These are phyloP conservation scores for Hypoxylon sp. DNA, from an alignment of 2,329 filamentous ascomycete genomes.

Conservation along the genomic window DNA sequence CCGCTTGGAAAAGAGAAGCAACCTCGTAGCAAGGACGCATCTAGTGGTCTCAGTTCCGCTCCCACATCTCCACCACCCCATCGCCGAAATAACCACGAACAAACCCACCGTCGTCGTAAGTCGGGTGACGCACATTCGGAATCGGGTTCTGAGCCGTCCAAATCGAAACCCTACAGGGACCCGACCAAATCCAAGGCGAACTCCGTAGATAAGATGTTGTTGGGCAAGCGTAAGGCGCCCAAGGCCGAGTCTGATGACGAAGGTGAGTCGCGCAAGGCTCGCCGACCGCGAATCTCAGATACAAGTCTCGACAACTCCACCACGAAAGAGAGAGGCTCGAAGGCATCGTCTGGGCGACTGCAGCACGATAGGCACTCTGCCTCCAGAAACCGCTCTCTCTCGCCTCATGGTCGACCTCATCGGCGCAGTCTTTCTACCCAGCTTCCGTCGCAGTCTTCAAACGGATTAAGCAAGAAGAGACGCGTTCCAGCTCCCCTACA, in stretches of 20 bases:
- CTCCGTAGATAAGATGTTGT: slow-evolving; percentile 55
- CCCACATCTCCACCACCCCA: slow-evolving; percentile 62
- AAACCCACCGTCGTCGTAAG: slow-evolving; percentile 51
- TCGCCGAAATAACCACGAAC: slow-evolving; percentile 39
- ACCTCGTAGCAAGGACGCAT: slow-evolving; percentile 57
- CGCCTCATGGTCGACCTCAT: slow-evolving; percentile 66
- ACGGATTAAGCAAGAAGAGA: slow-evolving; percentile 68
- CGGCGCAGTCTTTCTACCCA: slow-evolving; percentile 72
- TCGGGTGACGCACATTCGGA: slow-evolving; percentile 53
- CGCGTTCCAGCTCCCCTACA: slow-evolving; percentile 67
- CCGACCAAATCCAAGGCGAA: slow-evolving; percentile 58
- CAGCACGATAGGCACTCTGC: slow-evolving; percentile 46
- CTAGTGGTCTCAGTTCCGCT: slow-evolving; percentile 66
- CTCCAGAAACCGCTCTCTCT: slow-evolving; percentile 60
- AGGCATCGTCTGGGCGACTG: slow-evolving; percentile 44
- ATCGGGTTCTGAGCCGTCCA: slow-evolving; percentile 64
- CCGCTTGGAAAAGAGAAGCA: slow-evolving; percentile 53
- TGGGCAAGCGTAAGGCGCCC: slow-evolving; percentile 62
- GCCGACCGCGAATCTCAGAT: slow-evolving; percentile 61
- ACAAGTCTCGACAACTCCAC: slow-evolving; percentile 49
- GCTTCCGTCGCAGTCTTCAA: slow-evolving; percentile 61
- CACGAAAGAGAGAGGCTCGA: slow-evolving; percentile 46
- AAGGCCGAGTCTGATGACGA: slow-evolving; percentile 67
- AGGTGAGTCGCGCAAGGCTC: slow-evolving; percentile 60
- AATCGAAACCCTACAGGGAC: slow-evolving; percentile 55